Evolutionary conservation across 345 rosid species (phyloP), one percentile per base, ranked within the genome.

Genomic region (Salix exigua): DNA sequence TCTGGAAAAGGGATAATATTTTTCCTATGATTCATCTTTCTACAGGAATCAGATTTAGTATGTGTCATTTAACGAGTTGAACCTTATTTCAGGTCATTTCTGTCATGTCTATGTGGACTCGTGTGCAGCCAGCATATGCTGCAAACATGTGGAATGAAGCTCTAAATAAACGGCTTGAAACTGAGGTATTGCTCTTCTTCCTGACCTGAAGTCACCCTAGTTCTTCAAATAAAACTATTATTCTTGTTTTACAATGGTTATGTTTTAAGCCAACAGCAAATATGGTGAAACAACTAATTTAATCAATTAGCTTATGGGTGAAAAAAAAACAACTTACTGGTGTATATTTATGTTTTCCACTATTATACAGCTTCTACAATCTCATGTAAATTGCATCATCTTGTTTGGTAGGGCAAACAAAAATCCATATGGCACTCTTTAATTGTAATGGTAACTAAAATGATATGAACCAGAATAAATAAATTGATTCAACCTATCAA

Each of bases 61-160:
- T 4, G 1, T 44, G 17, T 44, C 17, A 14, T 44, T 44, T 44
- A 44, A 44, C 4, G 17, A 14, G 50, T 44, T 44, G 50, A 44
- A 44, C 50, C 48, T 44, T 44, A 44, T 80, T 83, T 77, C 90
- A 95, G 99, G 94, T 96, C 79, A 82, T 91, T 89, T 96, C 99
- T 91, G 94, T 92, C 94, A 94, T 96, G 97, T 88, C 98, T 79
- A 92, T 93, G 96, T 96, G 97, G 99, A 90, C 94, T 55, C 83
- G 97, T 73, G 88, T 96, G 86, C 98, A 96, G 90, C 97, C 98
- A 14, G 88, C 96, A 75, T 94, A 96, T 84, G 98, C 98, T 74
- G 97, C 98, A 68, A 93, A 93, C 83, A 92, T 96, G 98, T 96
- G 99, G 98, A 94, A 96, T 86, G 99, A 96, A 87, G 99, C 98